Base-by-base conservation (phyloP, 257 asterid genomes). In the Orobanche coerulescens region DNA sequence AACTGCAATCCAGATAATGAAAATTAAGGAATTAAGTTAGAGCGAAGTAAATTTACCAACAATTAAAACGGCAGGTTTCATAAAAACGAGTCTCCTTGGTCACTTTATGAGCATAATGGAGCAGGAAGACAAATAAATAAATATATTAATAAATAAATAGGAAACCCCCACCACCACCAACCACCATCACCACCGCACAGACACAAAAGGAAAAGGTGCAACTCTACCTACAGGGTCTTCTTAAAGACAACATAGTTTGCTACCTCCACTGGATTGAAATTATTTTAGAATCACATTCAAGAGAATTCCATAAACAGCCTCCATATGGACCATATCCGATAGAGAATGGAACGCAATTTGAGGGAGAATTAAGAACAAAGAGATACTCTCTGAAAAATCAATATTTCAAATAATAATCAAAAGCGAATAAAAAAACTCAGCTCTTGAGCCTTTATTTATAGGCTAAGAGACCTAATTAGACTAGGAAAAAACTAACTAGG, bases 161-260 rank as follows among this genome's bases (percentile, higher is more conserved):
- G n/a, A n/a, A n/a, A n/a, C n/a, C n/a, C n/a, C n/a, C n/a, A n/a
- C n/a, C n/a, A n/a, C n/a, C n/a, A n/a, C n/a, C n/a, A n/a, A n/a
- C n/a, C n/a, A n/a, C n/a, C n/a, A n/a, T n/a, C n/a, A n/a, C n/a
- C n/a, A n/a, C n/a, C n/a, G n/a, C n/a, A n/a, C n/a, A n/a, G 50
- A 23, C 25, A 19, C 24, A 30, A 30, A 40, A 22, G 31, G 63
- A 28, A 44, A 54, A 42, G 14, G 23, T 23, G 36, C 16, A 25
- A 34, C 40, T 26, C 74, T 30, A 39, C 6, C 74, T 30, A 39
- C 6, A 39, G 4, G 23, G 53, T 59, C 31, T 33, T 59, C 54
- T 64, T 58, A 61, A 64, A 33, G 61, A 58, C 22, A 40, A 31
- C 22, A 16, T 33, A 49, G 36, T 53, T 61, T 23, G 47, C 58